A percentile compares a stretch with the other conserved stretches of the same genome.
phyloP scores from a whole-genome alignment of 2,329 filamentous ascomycete species.

The Claviceps sorghi region DNA sequence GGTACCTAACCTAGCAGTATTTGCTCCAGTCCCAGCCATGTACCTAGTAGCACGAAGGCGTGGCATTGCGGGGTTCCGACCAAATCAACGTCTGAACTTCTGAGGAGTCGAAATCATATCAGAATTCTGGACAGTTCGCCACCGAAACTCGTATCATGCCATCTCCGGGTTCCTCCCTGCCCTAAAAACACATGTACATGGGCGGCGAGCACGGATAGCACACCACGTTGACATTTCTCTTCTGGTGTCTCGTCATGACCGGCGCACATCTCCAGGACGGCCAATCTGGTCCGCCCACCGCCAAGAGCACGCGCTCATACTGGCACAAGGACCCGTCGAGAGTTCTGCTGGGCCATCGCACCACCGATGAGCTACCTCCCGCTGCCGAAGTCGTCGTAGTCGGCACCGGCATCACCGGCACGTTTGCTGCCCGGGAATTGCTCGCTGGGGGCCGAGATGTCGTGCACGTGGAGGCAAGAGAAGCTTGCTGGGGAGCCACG shows the following conservation, averaged over 20 bases:
- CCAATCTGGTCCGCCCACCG: conserved; percentile 43
- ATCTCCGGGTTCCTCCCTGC: no score
- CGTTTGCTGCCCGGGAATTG: conserved; percentile 53
- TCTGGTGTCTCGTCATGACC: conserved; percentile 15
- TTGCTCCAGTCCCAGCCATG: background rate
- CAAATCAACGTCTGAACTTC: background rate
- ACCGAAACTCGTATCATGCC: no score
- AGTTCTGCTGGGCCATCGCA: conserved; percentile 50
- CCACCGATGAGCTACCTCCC: conserved; percentile 47
- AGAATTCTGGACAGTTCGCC: no score
- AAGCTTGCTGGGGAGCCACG: conserved; percentile 72
- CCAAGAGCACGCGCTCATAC: conserved; percentile 49
- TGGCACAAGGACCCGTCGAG: conserved; percentile 58
- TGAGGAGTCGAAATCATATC: no score
- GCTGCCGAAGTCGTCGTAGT: conserved; percentile 56
- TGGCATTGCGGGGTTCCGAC: background rate
- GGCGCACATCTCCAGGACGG: conserved; percentile 15
- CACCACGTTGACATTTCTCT: background rate
- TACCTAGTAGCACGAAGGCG: background rate
- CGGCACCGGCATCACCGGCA: conserved; percentile 64
- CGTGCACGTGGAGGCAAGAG: conserved; percentile 61
- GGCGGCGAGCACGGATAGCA: no score
- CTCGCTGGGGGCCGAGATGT: conserved; percentile 38
- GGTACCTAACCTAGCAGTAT: no score
- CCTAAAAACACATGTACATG: no score